These are phyloP conservation scores for Polyrhizophydium stewartii DNA, from an alignment of 371 early-diverging fungal species.

Conservation along the genomic window DNA sequence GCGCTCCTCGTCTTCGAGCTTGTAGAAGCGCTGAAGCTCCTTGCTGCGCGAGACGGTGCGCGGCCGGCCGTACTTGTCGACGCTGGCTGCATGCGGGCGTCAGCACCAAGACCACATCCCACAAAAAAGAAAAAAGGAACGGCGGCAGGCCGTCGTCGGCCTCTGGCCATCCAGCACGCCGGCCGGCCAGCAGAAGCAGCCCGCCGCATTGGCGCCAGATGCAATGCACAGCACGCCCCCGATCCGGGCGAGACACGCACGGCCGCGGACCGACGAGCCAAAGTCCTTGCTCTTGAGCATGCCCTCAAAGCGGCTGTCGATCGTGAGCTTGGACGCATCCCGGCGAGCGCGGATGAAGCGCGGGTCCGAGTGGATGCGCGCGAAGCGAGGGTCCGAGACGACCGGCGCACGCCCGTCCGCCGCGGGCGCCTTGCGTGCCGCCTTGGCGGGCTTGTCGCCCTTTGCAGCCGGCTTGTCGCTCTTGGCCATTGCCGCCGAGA, in stretches of 20 bases:
- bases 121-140: background rate
- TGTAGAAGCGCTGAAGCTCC: constrained; percentile 41
- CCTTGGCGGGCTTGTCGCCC: no score
- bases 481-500: no score
- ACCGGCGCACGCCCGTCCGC: no score
- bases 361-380: constrained; percentile 80
- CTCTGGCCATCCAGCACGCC: no score
- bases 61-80: constrained; percentile 86
- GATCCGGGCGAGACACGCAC: no score
- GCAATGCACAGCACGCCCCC: no score
- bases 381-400: constrained; percentile 71
- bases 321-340: constrained; percentile 75
- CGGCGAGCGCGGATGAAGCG: constrained; percentile 80
- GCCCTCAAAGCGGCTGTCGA: constrained; percentile 80
- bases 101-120: no score
- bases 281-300: constrained; percentile 80
- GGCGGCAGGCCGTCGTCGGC: no score
- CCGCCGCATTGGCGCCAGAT: no score
- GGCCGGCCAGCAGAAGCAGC: no score
- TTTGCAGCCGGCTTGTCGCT: no score
- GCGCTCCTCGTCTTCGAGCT: constrained; percentile 45
- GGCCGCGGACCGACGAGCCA: constrained; percentile 31
- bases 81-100: constrained; percentile 44
- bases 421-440: no score
- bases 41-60: constrained; percentile 8